Conservation (phyloP, 257 asterid species). For the Solanum boliviense region DNA sequence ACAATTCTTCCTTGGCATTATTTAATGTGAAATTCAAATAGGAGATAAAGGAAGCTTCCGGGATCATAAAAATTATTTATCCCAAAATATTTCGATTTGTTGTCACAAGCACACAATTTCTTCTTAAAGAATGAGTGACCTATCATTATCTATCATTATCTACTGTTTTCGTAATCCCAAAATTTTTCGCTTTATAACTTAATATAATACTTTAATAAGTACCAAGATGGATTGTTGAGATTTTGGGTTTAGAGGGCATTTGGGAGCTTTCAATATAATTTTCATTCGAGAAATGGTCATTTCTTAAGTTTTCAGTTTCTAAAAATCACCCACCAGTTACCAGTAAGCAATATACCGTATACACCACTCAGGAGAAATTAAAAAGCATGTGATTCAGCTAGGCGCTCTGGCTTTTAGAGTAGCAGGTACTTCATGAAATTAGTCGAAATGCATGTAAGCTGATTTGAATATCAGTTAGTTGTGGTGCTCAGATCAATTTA, state of each 20-base stretch:
- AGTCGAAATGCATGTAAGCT: neutral
- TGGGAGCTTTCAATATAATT: neutral
- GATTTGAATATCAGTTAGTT: neutral
- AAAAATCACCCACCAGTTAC: neutral
- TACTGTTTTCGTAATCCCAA: too few relatives aligned
- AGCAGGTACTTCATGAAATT: neutral
- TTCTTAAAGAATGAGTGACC: neutral
- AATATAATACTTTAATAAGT: neutral
- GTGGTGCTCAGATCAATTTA: neutral
- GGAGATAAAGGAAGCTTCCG: neutral
- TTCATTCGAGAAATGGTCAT: neutral
- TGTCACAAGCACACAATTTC: neutral
- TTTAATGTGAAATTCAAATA: neutral
- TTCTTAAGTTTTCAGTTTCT: neutral
- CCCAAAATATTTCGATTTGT: neutral
- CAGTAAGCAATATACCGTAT: neutral
- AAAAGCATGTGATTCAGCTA: neutral
- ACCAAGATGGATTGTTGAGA: neutral
- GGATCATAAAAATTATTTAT: neutral
- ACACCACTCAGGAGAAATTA: neutral
- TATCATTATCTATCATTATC: neutral
- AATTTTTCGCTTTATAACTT: too few relatives aligned
- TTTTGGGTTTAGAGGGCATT: neutral
- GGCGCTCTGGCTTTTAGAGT: neutral
- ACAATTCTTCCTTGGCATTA: neutral